Conservation (phyloP, 176 grass and related monocot genomes). For the Dendrocalamus sinicus region DNA sequence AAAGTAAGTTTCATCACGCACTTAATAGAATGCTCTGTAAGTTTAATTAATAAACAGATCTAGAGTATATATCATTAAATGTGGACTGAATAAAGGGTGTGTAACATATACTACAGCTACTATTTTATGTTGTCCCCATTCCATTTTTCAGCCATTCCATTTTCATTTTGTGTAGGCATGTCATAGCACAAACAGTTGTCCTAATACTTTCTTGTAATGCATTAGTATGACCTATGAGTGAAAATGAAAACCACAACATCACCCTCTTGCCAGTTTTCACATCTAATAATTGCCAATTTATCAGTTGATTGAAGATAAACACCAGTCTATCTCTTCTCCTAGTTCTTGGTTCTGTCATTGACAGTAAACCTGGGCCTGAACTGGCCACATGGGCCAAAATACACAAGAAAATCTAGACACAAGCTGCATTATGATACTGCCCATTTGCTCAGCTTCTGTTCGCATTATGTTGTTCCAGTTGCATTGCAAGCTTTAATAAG, state of each 20-base stretch:
- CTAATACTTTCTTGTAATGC: not conserved
- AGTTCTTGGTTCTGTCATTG: not conserved
- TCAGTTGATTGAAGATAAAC: not conserved
- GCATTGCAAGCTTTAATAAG: not conserved
- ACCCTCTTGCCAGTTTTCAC: not conserved
- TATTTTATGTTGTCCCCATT: not conserved
- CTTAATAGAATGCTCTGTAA: constrained; percentile 11
- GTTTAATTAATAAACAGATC: constrained; percentile 31
- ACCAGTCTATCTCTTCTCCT: not conserved
- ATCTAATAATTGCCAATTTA: not conserved
- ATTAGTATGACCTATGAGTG: not conserved
- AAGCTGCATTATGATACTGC: not conserved
- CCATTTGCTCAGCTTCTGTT: not conserved
- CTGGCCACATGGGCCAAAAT: too few relatives aligned
- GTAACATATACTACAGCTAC: not conserved
- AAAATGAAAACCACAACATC: not conserved
- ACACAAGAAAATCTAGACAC: too few relatives aligned
- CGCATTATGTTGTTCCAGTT: not conserved
- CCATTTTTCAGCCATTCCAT: not conserved
- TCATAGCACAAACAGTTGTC: not conserved
- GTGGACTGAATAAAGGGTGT: constrained; percentile 1
- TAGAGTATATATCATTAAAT: constrained; percentile 20
- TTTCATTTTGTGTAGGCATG: not conserved
- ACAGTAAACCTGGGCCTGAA: too few relatives aligned
- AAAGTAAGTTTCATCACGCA: constrained; percentile 42